Evolutionary conservation across 2,329 filamentous ascomycete species (phyloP), one percentile per base, ranked within the genome.

Genomic region (Talaromyces sp.): DNA sequence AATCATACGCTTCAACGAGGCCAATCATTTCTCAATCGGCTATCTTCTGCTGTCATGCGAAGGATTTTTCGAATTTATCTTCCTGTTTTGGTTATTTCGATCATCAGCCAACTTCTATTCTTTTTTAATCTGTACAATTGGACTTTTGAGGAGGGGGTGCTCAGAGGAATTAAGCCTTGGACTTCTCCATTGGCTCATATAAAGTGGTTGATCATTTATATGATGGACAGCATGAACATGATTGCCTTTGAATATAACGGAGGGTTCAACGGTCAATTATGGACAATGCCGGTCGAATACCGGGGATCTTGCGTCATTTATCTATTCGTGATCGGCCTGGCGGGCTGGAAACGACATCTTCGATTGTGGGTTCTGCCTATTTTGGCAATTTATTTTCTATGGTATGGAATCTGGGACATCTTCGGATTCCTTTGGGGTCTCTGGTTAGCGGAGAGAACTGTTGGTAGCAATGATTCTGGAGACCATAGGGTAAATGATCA

Each of bases 211-310:
- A 63, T 69, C 14, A 59, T 66, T 27, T 72, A 69, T 16, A 66
- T 72, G 68, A 54, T 68, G 6, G 70, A 72, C 1, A 68, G 62
- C 58, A 64, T 71, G n/a, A 69, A 71, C 27, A 64, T 69, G 24
- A 66, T 70, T 11, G 63, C 67, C 13, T 68, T 69, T 27, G 66
- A 70, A 35, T 69, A 70, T 54, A 68, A 66, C n/a, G 66, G 65
- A 5, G 67, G 67, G 1, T 41, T 72, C 33, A 72, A 71, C 57
- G 65, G 66, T 3, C 70, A 72, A 35, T 43, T 71, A 1, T 72
- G 70, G 70, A 72, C 70, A 24, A 72, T 72, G 68, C 68, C 69
- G 1, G 41, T 71, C 10, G 70, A 72, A 31, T 69, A 70, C 27
- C 62, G 69, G 3, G 70, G 70, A 3, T 72, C 70, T 3, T 70